A percentile compares a stretch with the other conserved stretches of the same genome.
phyloP scores from a whole-genome alignment of 768 basidiomycete genomes.

The Kwoniella sp. region DNA sequence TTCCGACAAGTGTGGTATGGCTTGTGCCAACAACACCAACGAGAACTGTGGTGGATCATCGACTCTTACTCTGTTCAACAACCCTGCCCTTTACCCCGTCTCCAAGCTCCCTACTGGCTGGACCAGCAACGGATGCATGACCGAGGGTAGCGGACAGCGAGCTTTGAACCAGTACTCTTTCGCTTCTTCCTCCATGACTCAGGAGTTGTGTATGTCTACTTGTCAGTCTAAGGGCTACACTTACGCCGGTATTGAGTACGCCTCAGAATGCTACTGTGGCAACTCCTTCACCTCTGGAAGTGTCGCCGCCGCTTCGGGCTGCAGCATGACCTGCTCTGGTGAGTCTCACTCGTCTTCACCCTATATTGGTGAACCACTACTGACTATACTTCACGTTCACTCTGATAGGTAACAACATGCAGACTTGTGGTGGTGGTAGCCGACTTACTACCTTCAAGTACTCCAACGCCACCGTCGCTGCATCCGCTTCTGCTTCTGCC shows the following conservation, averaged over 20 bases:
- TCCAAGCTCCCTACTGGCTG: conserved; percentile 42
- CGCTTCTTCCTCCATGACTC: conserved; percentile 61
- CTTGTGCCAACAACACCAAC: conserved; percentile 45
- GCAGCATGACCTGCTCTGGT: conserved; percentile 76
- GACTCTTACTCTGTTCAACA: conserved; percentile 46
- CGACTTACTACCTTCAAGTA: conserved; percentile 39
- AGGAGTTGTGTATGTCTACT: conserved; percentile 66
- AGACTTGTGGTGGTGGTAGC: conserved; percentile 42
- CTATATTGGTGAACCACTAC: not conserved
- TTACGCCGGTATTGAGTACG: conserved; percentile 70
- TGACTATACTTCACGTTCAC: not conserved
- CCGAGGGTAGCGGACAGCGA: conserved; percentile 36
- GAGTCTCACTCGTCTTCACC: conserved; percentile 57
- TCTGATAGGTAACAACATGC: conserved; percentile 17
- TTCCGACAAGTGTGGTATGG: conserved; percentile 39
- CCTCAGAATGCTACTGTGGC: conserved; percentile 63
- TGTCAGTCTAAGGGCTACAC: conserved; percentile 67
- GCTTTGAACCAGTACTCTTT: conserved; percentile 51
- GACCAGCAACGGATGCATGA: conserved; percentile 40
- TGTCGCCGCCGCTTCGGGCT: conserved; percentile 60
- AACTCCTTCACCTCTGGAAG: conserved; percentile 68
- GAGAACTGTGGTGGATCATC: conserved; percentile 55
- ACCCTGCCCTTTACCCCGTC: conserved; percentile 43
- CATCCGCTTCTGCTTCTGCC: conserved; percentile 15
- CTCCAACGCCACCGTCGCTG: conserved; percentile 19